phyloP scores from a whole-genome alignment of 2,329 filamentous ascomycete genomes.

The Aspergillus pseudoviridinutans region DNA sequence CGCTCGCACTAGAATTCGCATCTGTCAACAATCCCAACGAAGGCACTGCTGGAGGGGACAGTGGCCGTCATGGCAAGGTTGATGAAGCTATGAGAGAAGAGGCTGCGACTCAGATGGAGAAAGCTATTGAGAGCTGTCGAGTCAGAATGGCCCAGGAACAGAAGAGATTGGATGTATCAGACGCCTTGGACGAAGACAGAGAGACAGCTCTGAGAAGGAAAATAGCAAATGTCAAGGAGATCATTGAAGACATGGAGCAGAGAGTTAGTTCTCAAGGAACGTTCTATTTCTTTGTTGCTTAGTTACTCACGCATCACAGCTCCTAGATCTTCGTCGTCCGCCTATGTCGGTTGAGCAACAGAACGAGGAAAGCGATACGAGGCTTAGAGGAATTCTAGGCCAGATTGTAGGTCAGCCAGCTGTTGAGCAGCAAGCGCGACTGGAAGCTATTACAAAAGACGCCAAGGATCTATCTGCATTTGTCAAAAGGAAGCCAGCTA shows the following conservation, averaged over 20 bases:
- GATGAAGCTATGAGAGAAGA: constrained; percentile 56
- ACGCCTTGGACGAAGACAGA: constrained; percentile 40
- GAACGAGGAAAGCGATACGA: constrained; percentile 33
- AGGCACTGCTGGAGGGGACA: constrained; percentile 29
- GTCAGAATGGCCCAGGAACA: constrained; percentile 53
- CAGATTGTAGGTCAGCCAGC: constrained; percentile 54
- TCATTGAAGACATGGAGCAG: constrained; percentile 59
- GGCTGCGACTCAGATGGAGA: constrained; percentile 57
- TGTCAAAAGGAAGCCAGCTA: constrained; percentile 51
- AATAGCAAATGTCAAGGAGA: constrained; percentile 58
- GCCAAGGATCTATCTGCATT: constrained; percentile 59
- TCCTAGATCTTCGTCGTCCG: constrained; percentile 55
- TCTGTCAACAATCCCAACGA: constrained; percentile 58
- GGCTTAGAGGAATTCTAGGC: constrained; percentile 56
- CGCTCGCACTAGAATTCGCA: constrained; percentile 88
- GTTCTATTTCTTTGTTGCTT: background rate
- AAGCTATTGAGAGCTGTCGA: constrained; percentile 56
- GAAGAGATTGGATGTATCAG: constrained; percentile 34
- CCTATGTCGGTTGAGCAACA: constrained; percentile 46
- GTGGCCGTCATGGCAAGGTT: constrained; percentile 38
- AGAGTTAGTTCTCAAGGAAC: constrained; percentile 38
- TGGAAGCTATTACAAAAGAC: constrained; percentile 52
- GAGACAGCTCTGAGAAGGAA: constrained; percentile 39
- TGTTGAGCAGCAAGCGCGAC: constrained; percentile 48
- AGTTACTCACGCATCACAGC: constrained; percentile 25